Base-by-base conservation (phyloP, 257 asterid species). In the Lycium ferocissimum region DNA sequence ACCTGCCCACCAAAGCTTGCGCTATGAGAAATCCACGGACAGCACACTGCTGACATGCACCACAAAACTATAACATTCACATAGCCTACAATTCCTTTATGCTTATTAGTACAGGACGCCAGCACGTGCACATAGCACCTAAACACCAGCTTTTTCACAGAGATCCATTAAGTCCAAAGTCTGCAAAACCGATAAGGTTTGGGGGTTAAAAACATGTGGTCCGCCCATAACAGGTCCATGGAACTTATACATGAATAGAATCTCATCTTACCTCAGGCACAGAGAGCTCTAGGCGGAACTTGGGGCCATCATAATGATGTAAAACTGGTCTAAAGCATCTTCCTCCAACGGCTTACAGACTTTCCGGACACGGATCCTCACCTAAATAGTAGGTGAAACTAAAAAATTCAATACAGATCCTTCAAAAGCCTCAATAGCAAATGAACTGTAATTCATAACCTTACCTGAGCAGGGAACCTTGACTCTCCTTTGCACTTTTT, bases 231-330 rank as follows among this genome's bases (percentile, higher is more conserved):
- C 47, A 62, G 61, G 26, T n/a, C 76, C 22, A 49, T 81, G 75
- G 20, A 22, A 57, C 76, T 81, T 33, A 49, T 0, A 82, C 38
- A 26, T 69, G 37, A 83, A 53, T 8, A 38, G 14, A 72, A 9
- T 51, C 62, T 37, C 51, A 26, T 70, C 92, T 26, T 79, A 96
- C 99, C 98, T 96, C 99, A 1, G 98, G 99, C 49, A 95, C 90
- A 12, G 98, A 95, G 85, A 96, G 94, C 93, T 95, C 98, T 70
- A 96, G 98, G 3, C 99, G 99, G 80, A 96, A 96, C 91, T 96
- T 96, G 54, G 99, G 98, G 18, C 99, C 98, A 86, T 96, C 98
- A 79, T 96, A 96, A 86, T 96, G 99, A 91, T 96, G 98, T 91
- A 96, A 87, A 84, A 95, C 97, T 58, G 98, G 98, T 89, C 99